A percentile compares a stretch with the other conserved stretches of the same genome.
These are phyloP conservation scores for Penicillium sp. DNA, from an alignment of 2,329 filamentous ascomycete species.

Conservation along the genomic window DNA sequence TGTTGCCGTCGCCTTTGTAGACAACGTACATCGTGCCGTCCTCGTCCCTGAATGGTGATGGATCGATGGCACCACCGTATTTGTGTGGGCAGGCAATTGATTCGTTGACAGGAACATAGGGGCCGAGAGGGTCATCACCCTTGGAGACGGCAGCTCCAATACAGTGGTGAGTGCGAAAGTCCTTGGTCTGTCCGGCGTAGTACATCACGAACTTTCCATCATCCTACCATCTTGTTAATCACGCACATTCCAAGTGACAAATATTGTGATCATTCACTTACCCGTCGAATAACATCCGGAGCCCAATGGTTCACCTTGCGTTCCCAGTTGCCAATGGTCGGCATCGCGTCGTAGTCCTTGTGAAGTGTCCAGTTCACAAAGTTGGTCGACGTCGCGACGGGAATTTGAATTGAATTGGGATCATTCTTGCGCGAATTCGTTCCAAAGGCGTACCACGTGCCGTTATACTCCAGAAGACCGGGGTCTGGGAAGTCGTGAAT, in stretches of 20 bases:
- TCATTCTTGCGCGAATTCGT: conserved; percentile 22
- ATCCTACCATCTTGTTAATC: conserved; percentile 17
- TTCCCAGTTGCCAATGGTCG: conserved; percentile 49
- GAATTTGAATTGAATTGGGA: conserved; percentile 41
- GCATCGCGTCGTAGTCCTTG: conserved; percentile 48
- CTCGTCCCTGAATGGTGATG: conserved; percentile 53
- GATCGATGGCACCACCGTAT: conserved; percentile 58
- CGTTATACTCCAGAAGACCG: conserved; percentile 27
- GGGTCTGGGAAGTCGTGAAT: conserved; percentile 31
- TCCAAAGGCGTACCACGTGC: conserved; percentile 34
- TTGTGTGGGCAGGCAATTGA: conserved; percentile 50
- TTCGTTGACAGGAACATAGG: conserved; percentile 45
- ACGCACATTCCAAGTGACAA: not conserved
- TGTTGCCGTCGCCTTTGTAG: conserved; percentile 63
- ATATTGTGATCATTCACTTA: conserved; percentile 15
- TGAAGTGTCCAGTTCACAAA: conserved; percentile 46
- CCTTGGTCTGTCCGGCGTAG: conserved; percentile 48
- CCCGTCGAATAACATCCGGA: conserved; percentile 52
- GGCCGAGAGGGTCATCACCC: conserved; percentile 28
- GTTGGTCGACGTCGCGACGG: conserved; percentile 48
- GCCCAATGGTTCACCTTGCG: conserved; percentile 54
- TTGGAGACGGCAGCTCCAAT: conserved; percentile 50
- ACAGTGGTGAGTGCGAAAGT: conserved; percentile 47
- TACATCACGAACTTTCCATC: conserved; percentile 54
- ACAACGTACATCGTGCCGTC: conserved; percentile 53